These are phyloP conservation scores for Tolypocladium tropicale DNA, from an alignment of 2,329 filamentous ascomycete species.

Conservation along the genomic window DNA sequence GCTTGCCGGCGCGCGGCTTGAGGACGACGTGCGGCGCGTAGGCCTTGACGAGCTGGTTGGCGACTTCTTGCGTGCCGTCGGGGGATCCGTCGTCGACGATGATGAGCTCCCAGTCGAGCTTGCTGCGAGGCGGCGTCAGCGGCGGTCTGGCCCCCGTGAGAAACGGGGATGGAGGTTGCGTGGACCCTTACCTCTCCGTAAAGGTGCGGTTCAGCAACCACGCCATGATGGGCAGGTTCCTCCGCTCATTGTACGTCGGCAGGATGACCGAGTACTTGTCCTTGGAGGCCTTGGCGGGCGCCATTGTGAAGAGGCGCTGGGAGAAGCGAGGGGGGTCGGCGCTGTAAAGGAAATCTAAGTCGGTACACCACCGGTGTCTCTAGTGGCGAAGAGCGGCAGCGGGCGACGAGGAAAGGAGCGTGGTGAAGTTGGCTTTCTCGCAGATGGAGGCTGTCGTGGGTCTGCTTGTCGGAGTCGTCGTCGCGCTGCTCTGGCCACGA, in stretches of 20 bases:
- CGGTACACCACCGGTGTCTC: neutral
- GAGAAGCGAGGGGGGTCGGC: neutral
- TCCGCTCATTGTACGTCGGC: constrained; percentile 96
- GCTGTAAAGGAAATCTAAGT: neutral
- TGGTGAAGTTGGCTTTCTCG: constrained; percentile 12
- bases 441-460: neutral
- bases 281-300: constrained; percentile 29
- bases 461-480: neutral
- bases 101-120: constrained; percentile 93
- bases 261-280: constrained; percentile 96
- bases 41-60: constrained; percentile 77
- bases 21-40: constrained; percentile 75
- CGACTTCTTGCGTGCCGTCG: constrained; percentile 87
- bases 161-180: neutral
- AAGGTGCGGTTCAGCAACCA: constrained; percentile 93
- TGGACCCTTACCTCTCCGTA: constrained; percentile 61
- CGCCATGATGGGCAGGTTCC: constrained; percentile 89
- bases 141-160: neutral
- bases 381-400: neutral
- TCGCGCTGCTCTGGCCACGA: neutral
- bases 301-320: constrained; percentile 30
- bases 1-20: constrained; percentile 84
- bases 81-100: constrained; percentile 98
- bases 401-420: constrained; percentile 12
- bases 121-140: constrained; percentile 37